A percentile compares a stretch with the other conserved stretches of the same genome.
These are phyloP conservation scores for Saksenaea oblongispora DNA, from an alignment of 371 early-diverging fungal species.

Conservation along the genomic window DNA sequence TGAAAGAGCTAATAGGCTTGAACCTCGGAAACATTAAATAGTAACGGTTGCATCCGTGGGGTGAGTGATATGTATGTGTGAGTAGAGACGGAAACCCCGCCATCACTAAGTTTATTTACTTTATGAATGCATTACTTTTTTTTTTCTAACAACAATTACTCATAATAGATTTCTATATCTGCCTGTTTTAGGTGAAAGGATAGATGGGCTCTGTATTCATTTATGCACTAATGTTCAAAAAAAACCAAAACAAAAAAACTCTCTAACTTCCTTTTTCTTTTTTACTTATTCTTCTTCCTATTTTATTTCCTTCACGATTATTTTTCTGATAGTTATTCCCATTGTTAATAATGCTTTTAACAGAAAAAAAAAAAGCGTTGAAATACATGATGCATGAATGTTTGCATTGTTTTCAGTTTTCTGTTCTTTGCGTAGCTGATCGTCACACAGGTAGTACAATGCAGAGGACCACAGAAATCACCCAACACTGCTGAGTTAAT, in stretches of 20 bases:
- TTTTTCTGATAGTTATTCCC: neutral
- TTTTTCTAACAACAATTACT: too few relatives aligned
- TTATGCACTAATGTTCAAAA: neutral
- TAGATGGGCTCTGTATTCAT: neutral
- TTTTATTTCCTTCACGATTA: too few relatives aligned
- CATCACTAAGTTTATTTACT: too few relatives aligned
- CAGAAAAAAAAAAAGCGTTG: too few relatives aligned
- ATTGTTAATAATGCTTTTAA: too few relatives aligned
- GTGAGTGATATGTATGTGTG: too few relatives aligned
- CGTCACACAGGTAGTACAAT: neutral
- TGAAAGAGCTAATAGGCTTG: too few relatives aligned
- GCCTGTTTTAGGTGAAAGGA: neutral
- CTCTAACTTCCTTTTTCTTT: neutral
- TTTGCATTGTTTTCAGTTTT: neutral
- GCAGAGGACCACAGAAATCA: neutral
- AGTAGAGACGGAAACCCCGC: too few relatives aligned
- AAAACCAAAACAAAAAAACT: neutral
- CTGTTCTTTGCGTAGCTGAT: neutral
- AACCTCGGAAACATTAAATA: too few relatives aligned
- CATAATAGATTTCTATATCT: too few relatives aligned
- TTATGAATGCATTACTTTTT: too few relatives aligned
- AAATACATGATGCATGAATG: neutral
- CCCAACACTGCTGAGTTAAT: neutral
- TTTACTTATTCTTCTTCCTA: neutral
- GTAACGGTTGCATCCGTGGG: too few relatives aligned